Percentiles rank a stretch among this genome's conserved stretches.
Evolutionary conservation across 108 stramenopile species (phyloP).

Genomic region (Seminavis robusta): DNA sequence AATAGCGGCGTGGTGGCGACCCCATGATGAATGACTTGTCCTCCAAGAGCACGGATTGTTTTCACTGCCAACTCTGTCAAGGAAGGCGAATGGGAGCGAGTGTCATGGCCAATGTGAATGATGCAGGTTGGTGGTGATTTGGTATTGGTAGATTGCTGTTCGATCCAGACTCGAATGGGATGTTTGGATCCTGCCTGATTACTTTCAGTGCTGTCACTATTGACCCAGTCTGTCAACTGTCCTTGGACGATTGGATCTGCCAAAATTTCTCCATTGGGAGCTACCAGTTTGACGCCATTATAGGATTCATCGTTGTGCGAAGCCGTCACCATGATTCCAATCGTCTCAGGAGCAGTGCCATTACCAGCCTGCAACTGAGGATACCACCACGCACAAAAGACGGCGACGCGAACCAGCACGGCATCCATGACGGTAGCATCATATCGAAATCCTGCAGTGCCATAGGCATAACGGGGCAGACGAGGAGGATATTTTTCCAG

Average conservation of each 20-base stretch:
- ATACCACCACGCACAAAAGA: constrained; percentile 49
- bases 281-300: constrained; percentile 97
- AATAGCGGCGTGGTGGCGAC: constrained; percentile 91
- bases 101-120: constrained; percentile 85
- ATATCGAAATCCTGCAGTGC: constrained; percentile 84
- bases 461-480: too few relatives aligned
- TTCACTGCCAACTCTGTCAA: constrained; percentile 50
- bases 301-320: constrained; percentile 88
- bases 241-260: constrained; percentile 18
- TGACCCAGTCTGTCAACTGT: background rate
- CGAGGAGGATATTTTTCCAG: too few relatives aligned
- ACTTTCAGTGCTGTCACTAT: background rate
- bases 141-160: background rate
- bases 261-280: constrained; percentile 93
- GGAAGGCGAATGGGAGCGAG: constrained; percentile 73
- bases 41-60: constrained; percentile 64
- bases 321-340: constrained; percentile 98
- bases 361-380: constrained; percentile 35
- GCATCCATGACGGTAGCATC: constrained; percentile 47
- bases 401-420: constrained; percentile 69
- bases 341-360: constrained; percentile 8
- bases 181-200: too few relatives aligned
- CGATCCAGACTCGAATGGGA: too few relatives aligned
- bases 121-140: constrained; percentile 8
- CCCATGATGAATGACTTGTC: constrained; percentile 65